These are phyloP conservation scores for Rhodotorula paludigena DNA, from an alignment of 768 basidiomycete species.

Conservation along the genomic window DNA sequence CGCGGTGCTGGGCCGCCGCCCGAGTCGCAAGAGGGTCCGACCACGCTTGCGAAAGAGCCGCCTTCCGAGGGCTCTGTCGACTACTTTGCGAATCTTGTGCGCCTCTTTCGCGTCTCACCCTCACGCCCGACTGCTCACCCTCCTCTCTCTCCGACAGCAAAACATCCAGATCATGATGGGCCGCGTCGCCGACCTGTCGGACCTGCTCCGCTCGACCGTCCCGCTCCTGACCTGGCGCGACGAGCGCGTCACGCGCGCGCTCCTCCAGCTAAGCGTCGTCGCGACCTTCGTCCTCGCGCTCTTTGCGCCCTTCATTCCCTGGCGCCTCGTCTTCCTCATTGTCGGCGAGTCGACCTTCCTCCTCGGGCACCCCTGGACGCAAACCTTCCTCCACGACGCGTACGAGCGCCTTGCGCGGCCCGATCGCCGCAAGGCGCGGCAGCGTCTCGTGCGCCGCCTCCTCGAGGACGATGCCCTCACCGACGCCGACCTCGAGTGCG, in stretches of 20 bases:
- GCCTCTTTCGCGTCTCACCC: background rate
- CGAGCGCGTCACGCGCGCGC: conserved; percentile 28
- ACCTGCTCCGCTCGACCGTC: conserved; percentile 35
- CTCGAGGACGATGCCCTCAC: conserved; percentile 32
- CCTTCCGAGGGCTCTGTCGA: conserved; percentile 28
- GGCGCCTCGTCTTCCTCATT: conserved; percentile 35
- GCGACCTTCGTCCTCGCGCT: conserved; percentile 24
- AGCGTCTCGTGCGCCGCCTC: background rate
- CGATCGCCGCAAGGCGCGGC: background rate
- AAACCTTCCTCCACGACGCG: conserved; percentile 12
- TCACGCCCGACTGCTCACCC: background rate
- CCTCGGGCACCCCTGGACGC: conserved; percentile 31
- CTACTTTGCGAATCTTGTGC: conserved; percentile 35
- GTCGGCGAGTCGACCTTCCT: conserved; percentile 34
- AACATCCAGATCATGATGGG: conserved; percentile 45
- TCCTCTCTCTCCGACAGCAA: conserved; percentile 13
- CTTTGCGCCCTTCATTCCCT: conserved; percentile 29
- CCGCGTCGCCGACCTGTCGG: conserved; percentile 36
- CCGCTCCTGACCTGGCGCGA: conserved; percentile 42
- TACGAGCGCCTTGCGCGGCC: background rate
- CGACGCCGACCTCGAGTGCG: conserved; percentile 29
- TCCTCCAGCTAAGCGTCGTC: conserved; percentile 35
- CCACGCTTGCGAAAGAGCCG: conserved; percentile 12
- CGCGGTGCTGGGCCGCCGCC: background rate
- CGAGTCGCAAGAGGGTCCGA: conserved; percentile 16